Percentiles rank a stretch among this genome's conserved stretches.
Conservation (phyloP, 257 asterid species). For the Gentiana macrophylla region DNA sequence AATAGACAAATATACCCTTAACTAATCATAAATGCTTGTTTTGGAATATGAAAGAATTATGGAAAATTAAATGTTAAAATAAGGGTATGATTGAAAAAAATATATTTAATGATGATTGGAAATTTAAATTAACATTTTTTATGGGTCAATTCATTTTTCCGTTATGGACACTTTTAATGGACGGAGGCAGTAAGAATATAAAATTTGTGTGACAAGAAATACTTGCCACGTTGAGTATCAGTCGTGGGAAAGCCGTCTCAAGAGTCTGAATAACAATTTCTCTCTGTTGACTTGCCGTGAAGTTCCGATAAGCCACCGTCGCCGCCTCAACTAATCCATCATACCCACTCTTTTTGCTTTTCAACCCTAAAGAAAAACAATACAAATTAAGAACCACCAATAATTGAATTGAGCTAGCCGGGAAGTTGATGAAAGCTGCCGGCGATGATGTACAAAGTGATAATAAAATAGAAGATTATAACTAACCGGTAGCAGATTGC, state of each 20-base stretch:
- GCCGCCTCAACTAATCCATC: constrained; percentile 75
- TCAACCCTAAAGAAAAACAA: constrained; percentile 31
- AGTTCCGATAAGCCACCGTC: constrained; percentile 33
- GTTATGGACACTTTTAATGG: too few species aligned
- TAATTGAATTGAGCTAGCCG: not conserved
- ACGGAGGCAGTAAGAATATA: too few species aligned
- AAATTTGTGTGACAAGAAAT: not conserved
- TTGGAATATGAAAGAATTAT: too few species aligned
- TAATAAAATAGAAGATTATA: not conserved
- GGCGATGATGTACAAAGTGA: not conserved
- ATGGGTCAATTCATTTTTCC: too few species aligned
- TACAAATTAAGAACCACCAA: not conserved
- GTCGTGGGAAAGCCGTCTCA: constrained; percentile 48
- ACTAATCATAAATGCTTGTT: too few species aligned
- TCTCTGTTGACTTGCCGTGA: constrained; percentile 33
- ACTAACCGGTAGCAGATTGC: constrained; percentile 49
- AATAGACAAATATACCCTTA: too few species aligned
- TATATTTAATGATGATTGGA: too few species aligned
- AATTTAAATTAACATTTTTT: too few species aligned
- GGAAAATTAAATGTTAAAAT: too few species aligned
- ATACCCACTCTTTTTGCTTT: constrained; percentile 42
- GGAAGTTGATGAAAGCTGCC: not conserved
- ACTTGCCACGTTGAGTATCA: constrained; percentile 64
- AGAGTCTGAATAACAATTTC: constrained; percentile 40
- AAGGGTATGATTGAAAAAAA: too few species aligned